phyloP scores from a whole-genome alignment of 164 flowering plant species.

The Dillenia turbinata region DNA sequence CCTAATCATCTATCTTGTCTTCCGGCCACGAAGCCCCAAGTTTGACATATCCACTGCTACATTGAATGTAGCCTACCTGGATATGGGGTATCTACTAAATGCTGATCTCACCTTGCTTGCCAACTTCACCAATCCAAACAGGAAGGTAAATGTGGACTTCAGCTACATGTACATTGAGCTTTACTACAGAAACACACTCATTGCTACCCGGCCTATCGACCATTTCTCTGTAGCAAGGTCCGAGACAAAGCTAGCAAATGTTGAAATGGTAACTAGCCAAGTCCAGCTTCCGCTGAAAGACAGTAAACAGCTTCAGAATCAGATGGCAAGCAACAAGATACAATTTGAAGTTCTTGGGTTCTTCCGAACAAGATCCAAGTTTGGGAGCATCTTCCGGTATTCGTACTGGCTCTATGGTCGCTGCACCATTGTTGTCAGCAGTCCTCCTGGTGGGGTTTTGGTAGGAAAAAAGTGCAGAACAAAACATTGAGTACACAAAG shows the following conservation, averaged over 20 bases:
- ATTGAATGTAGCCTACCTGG: constrained; percentile 73
- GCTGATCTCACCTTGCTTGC: constrained; percentile 57
- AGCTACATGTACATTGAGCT: constrained; percentile 39
- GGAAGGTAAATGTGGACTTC: constrained; percentile 57
- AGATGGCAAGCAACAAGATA: constrained; percentile 32
- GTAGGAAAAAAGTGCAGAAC: constrained; percentile 39
- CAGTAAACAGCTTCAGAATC: constrained; percentile 22
- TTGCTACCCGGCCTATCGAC: constrained; percentile 44
- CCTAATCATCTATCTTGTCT: constrained; percentile 63
- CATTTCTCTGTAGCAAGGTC: constrained; percentile 38
- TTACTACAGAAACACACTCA: constrained; percentile 37
- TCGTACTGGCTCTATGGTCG: constrained; percentile 47
- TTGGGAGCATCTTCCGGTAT: constrained; percentile 47
- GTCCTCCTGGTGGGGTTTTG: constrained; percentile 61
- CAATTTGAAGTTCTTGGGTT: constrained; percentile 36
- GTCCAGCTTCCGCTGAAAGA: constrained; percentile 36
- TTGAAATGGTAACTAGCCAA: constrained; percentile 61
- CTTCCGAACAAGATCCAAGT: constrained; percentile 42
- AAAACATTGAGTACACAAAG: constrained; percentile 26
- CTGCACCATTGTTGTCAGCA: constrained; percentile 35
- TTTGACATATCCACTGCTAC: constrained; percentile 52
- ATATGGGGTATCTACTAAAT: constrained; percentile 64
- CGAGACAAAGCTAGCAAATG: constrained; percentile 23
- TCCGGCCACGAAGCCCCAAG: constrained; percentile 54
- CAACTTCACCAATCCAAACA: constrained; percentile 77